A percentile compares a stretch with the other conserved stretches of the same genome.
phyloP scores from a whole-genome alignment of 768 basidiomycete genomes.

The Termitomyces sp. region DNA sequence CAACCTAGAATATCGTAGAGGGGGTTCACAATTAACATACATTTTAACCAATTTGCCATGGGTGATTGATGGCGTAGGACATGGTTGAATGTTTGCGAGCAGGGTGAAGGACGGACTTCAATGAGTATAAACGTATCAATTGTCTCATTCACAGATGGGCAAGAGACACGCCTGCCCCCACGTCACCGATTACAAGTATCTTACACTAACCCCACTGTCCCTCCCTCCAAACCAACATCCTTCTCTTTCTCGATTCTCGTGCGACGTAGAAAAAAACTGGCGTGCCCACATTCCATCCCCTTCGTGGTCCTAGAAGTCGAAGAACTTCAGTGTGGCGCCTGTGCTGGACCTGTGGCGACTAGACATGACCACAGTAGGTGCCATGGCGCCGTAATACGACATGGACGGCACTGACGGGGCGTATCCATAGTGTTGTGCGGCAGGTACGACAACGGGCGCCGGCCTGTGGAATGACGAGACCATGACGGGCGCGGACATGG shows the following conservation, averaged over 20 bases:
- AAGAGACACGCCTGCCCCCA: no score
- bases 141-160: constrained; percentile 14
- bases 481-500: constrained; percentile 11
- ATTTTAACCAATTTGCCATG: no score
- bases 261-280: background rate
- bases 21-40: no score
- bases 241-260: background rate
- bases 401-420: no score
- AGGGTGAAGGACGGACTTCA: background rate
- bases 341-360: constrained; percentile 3
- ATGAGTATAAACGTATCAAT: constrained; percentile 3
- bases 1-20: background rate
- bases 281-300: background rate
- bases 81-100: background rate
- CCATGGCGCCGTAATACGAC: no score
- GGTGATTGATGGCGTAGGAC: background rate
- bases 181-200: no score
- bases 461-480: constrained; percentile 6
- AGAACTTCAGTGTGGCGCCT: constrained; percentile 12
- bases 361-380: constrained; percentile 14
- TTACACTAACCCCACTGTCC: constrained; percentile 7
- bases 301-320: constrained; percentile 8
- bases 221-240: background rate
- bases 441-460: constrained; percentile 12
- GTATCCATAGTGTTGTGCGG: background rate